phyloP scores from a whole-genome alignment of 495 filamentous ascomycete genomes.

The Pyronema omphalodes region DNA sequence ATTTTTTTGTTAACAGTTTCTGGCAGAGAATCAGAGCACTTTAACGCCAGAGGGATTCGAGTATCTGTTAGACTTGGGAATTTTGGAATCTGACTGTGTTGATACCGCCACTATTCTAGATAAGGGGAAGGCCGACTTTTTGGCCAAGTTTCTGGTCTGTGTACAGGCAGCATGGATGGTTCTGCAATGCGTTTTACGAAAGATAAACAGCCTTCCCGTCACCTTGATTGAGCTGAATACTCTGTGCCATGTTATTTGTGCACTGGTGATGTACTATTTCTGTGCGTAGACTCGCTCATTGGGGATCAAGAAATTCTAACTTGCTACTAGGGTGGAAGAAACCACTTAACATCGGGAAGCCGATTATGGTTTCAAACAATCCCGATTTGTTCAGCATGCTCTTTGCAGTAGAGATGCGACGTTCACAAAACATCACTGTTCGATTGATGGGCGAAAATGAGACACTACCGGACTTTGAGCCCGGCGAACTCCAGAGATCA shows the following conservation, averaged over 20 bases:
- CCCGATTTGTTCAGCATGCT: background rate
- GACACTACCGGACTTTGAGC: background rate
- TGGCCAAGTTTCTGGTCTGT: conserved; percentile 23
- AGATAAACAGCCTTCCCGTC: conserved; percentile 10
- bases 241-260: conserved; percentile 25
- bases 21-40: background rate
- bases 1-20: background rate
- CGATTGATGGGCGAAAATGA: background rate
- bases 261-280: conserved; percentile 22
- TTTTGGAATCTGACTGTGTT: background rate
- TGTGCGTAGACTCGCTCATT: background rate
- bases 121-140: conserved; percentile 25
- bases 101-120: conserved; percentile 8
- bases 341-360: conserved; percentile 1
- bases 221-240: conserved; percentile 27
- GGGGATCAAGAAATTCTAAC: background rate
- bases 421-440: background rate
- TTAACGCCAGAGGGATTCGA: conserved; percentile 3
- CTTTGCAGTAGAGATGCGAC: background rate
- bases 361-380: background rate
- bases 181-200: conserved; percentile 23
- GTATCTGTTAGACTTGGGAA: background rate
- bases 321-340: conserved; percentile 6
- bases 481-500: background rate
- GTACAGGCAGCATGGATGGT: conserved; percentile 26